Base-by-base conservation (phyloP, 148 eudicot genomes). In the Gaultheria prostrata region DNA sequence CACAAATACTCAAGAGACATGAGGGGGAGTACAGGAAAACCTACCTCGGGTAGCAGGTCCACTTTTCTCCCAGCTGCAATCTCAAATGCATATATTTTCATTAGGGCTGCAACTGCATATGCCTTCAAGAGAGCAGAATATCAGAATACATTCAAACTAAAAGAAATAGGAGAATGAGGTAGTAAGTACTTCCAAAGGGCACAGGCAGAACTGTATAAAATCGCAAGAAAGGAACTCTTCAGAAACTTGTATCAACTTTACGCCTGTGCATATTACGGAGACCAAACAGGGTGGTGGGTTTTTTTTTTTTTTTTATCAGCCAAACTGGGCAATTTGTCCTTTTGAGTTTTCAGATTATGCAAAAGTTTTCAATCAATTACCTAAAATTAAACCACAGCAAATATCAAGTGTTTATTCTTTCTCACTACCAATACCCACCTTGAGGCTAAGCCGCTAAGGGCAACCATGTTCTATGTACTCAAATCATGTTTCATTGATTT, bases 11-110 rank as follows among this genome's bases (percentile, higher is more conserved):
- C 3, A 51, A 30, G 17, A 53, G 54, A 30, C 45, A 48, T 39
- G 71, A 18, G 49, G 5, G 28, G 14, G 51, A 75, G 49, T 20
- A 24, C 3, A 59, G 82, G 54, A 61, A 35, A 76, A 77, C 85
- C 74, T 88, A 93, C 99, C 99, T 97, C 99, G 10, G 98, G 94
- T 79, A 97, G 92, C 81, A 97, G 76, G 86, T 95, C 98, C 86
- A 93, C 90, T 84, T 91, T 86, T 87, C 93, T 92, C 78, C 98
- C 97, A 80, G 98, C 95, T 80, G 96, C 96, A 84, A 87, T 88
- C 85, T 97, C 99, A 85, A 93, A 92, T 51, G 98, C 94, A 87
- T 93, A 93, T 85, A 95, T 87, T 88, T 97, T 97, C 96, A 88
- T 89, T 48, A 97, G 92, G 77, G 98, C 99, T 74, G 99, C 83